Evolutionary conservation across 2,329 filamentous ascomycete species (phyloP).

Genomic region (Neocucurbitaria cava): DNA sequence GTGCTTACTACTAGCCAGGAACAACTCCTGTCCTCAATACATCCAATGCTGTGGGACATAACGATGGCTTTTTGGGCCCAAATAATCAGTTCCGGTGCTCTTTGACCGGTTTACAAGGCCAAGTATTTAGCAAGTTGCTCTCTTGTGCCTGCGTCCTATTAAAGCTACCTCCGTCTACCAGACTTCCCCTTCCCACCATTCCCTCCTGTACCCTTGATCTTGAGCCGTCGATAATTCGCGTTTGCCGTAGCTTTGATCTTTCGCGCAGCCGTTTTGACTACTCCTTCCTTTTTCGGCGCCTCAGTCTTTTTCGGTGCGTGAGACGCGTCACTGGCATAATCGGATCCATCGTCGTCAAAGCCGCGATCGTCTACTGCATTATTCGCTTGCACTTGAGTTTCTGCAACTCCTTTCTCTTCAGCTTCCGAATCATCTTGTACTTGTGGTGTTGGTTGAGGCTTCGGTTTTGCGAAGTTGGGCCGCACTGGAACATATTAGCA

Average conservation of each 20-base stretch:
- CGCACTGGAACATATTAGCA: constrained; percentile 45
- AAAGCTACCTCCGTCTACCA: constrained; percentile 39
- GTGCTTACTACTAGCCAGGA: constrained; percentile 3
- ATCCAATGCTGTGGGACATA: background rate
- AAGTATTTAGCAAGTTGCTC: background rate
- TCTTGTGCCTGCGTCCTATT: background rate
- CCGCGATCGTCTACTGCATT: constrained; percentile 44
- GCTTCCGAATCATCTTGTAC: constrained; percentile 36
- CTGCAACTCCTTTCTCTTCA: constrained; percentile 51
- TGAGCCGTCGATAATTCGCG: constrained; percentile 57
- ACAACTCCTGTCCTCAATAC: constrained; percentile 2
- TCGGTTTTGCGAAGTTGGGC: constrained; percentile 49
- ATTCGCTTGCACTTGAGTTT: constrained; percentile 35
- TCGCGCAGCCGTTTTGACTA: constrained; percentile 48
- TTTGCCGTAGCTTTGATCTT: constrained; percentile 57
- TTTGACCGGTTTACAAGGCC: background rate
- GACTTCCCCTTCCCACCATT: constrained; percentile 49
- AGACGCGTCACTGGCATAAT: constrained; percentile 52
- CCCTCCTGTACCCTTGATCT: constrained; percentile 59
- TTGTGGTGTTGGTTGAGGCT: constrained; percentile 47
- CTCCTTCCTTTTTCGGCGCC: constrained; percentile 24
- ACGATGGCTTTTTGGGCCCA: background rate
- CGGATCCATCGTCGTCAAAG: constrained; percentile 48
- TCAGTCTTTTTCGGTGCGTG: constrained; percentile 33
- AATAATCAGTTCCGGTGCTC: background rate